These are phyloP conservation scores for Sungouiella blattae DNA, from an alignment of 805 yeast genomes.

Conservation along the genomic window DNA sequence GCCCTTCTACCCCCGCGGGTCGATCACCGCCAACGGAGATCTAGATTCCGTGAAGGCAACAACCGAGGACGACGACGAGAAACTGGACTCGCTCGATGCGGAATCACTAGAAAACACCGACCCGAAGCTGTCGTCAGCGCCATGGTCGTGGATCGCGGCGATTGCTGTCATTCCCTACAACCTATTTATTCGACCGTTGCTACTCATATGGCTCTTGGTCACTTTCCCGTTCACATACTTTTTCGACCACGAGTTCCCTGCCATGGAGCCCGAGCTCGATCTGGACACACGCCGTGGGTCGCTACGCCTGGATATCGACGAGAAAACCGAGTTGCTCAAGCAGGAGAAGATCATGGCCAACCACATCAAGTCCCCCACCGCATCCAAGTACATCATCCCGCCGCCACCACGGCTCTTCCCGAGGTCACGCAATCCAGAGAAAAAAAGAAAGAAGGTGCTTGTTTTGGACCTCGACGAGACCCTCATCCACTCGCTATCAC, in stretches of 20 bases:
- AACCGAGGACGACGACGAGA: not conserved
- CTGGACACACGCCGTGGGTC: conserved; percentile 2
- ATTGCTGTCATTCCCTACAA: conserved; percentile 38
- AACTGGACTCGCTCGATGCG: not conserved
- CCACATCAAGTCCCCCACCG: conserved; percentile 39
- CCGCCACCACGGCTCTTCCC: conserved; percentile 45
- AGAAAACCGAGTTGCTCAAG: conserved; percentile 36
- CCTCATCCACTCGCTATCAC: conserved; percentile 81
- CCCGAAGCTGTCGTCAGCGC: not conserved
- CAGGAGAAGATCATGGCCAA: conserved; percentile 40
- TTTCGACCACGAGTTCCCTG: conserved; percentile 19
- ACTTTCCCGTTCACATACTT: conserved; percentile 53
- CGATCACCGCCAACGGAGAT: not conserved
- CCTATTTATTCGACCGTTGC: conserved; percentile 50
- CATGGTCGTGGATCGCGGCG: not conserved
- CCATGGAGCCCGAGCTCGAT: conserved; percentile 1
- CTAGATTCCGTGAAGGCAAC: too few relatives aligned
- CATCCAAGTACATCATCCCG: conserved; percentile 40
- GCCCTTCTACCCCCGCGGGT: conserved; percentile 11
- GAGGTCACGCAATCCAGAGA: conserved; percentile 36
- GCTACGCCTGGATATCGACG: conserved; percentile 17
- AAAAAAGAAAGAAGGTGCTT: conserved; percentile 55
- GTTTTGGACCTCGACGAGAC: conserved; percentile 94
- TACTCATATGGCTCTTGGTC: conserved; percentile 46
- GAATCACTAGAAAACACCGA: not conserved